Evolutionary conservation across 2,329 filamentous ascomycete species (phyloP).

Genomic region (Emydomyces testavorans): DNA sequence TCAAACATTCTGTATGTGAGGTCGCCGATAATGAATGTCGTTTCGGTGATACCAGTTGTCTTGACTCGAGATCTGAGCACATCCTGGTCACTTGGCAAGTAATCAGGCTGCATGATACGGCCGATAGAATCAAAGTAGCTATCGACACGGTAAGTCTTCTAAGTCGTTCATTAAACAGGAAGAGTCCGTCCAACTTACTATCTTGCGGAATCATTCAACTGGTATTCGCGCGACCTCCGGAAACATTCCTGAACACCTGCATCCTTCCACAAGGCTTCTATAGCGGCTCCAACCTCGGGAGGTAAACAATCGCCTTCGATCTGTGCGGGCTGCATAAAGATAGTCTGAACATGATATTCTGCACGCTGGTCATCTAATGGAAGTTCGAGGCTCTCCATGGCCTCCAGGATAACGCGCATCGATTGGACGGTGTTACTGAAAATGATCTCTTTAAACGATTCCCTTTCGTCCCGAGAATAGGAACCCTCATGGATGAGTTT

Average conservation of each 20-base stretch:
- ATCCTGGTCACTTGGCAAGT: slow-evolving; percentile 91
- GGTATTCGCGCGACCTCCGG: slow-evolving; percentile 89
- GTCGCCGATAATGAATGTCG: slow-evolving; percentile 88
- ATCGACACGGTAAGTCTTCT: slow-evolving; percentile 26
- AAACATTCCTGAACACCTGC: slow-evolving; percentile 89
- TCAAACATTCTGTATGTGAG: slow-evolving; percentile 97
- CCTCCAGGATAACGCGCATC: slow-evolving; percentile 59
- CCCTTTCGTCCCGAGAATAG: slow-evolving; percentile 79
- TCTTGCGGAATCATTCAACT: slow-evolving; percentile 90
- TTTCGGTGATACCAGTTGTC: slow-evolving; percentile 95
- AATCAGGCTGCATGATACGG: slow-evolving; percentile 80
- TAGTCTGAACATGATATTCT: slow-evolving; percentile 95
- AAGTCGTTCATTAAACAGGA: neutral
- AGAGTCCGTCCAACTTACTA: slow-evolving; percentile 52
- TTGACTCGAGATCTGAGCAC: slow-evolving; percentile 92
- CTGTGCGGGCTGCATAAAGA: slow-evolving; percentile 96
- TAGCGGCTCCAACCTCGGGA: slow-evolving; percentile 87
- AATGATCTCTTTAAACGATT: slow-evolving; percentile 61
- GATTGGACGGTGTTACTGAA: slow-evolving; percentile 61
- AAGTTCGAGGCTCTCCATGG: slow-evolving; percentile 58
- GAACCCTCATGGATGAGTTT: slow-evolving; percentile 99
- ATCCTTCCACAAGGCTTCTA: slow-evolving; percentile 87
- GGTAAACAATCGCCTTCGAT: slow-evolving; percentile 90
- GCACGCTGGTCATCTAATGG: slow-evolving; percentile 83
- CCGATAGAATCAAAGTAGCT: slow-evolving; percentile 95